These are phyloP conservation scores for Pyrus pyrifolia DNA, from an alignment of 306 rosid genomes.

Conservation along the genomic window DNA sequence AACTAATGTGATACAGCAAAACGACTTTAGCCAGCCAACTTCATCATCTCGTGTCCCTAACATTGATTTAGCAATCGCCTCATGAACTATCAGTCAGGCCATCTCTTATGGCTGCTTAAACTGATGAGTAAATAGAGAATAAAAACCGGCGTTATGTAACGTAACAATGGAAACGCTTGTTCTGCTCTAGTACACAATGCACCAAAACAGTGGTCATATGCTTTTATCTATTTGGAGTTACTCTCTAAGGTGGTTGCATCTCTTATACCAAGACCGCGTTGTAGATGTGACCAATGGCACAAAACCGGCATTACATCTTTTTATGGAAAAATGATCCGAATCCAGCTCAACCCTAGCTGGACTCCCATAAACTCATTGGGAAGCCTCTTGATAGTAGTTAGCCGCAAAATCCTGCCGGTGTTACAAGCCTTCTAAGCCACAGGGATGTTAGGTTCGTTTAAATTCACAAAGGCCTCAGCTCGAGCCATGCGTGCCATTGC, in stretches of 20 bases:
- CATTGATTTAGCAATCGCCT: background rate
- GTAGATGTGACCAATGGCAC: background rate
- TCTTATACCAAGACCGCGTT: background rate
- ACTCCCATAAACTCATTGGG: background rate
- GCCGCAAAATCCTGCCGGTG: background rate
- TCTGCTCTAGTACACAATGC: background rate
- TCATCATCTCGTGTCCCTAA: background rate
- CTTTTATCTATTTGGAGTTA: background rate
- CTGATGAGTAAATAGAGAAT: background rate
- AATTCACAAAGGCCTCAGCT: constrained; percentile 73
- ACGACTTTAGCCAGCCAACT: background rate
- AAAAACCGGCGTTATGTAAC: background rate
- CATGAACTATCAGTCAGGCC: background rate
- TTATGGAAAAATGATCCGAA: background rate
- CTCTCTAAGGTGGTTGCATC: background rate
- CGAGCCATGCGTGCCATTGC: constrained; percentile 59
- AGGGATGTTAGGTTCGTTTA: constrained; percentile 89
- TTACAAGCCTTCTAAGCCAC: constrained; percentile 37
- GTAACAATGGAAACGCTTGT: background rate
- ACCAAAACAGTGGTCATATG: background rate
- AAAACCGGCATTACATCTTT: background rate
- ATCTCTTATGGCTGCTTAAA: background rate
- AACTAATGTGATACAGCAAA: background rate
- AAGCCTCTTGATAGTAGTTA: background rate
- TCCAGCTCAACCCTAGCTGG: background rate